Percentiles rank a stretch among this genome's conserved stretches.
Evolutionary conservation across 495 filamentous ascomycete genomes (phyloP).

Genomic region (Podospora fimiseda): DNA sequence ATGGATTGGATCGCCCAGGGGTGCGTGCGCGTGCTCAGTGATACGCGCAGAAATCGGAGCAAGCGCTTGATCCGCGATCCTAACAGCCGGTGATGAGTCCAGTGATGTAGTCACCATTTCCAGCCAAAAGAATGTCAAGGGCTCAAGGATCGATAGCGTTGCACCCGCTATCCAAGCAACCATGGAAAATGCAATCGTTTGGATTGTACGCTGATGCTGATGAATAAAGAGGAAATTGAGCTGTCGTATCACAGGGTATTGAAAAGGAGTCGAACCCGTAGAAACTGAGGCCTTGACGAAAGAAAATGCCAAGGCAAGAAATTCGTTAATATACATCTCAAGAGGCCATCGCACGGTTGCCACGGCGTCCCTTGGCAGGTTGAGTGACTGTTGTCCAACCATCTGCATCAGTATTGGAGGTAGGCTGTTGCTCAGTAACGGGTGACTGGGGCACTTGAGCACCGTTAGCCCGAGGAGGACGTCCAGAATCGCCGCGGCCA

Average conservation of each 20-base stretch:
- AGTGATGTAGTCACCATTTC: background rate
- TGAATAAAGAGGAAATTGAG: background rate
- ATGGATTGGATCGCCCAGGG: conserved; percentile 3
- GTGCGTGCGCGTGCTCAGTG: background rate
- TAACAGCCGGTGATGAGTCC: background rate
- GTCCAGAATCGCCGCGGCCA: conserved; percentile 34
- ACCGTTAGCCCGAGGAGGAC: conserved; percentile 42
- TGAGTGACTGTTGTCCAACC: conserved; percentile 68
- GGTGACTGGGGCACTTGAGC: conserved; percentile 28
- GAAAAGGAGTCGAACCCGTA: background rate
- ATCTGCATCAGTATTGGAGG: conserved; percentile 52
- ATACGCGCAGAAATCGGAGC: background rate
- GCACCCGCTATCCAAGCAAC: conserved; percentile 20
- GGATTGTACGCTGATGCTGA: conserved; percentile 1
- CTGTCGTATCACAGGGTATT: background rate
- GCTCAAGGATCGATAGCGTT: conserved; percentile 8
- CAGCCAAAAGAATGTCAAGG: background rate
- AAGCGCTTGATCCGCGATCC: conserved; percentile 5
- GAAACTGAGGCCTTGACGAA: background rate
- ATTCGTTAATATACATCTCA: conserved; percentile 18
- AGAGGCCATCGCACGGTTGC: conserved; percentile 23
- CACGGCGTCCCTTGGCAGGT: conserved; percentile 44
- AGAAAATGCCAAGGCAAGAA: background rate
- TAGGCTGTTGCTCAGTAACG: conserved; percentile 20
- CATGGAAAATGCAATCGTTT: conserved; percentile 1